Percentiles rank a stretch among this genome's conserved stretches.
Evolutionary conservation across 2,329 filamentous ascomycete genomes (phyloP).

Genomic region (Colletotrichum cordylinicola): DNA sequence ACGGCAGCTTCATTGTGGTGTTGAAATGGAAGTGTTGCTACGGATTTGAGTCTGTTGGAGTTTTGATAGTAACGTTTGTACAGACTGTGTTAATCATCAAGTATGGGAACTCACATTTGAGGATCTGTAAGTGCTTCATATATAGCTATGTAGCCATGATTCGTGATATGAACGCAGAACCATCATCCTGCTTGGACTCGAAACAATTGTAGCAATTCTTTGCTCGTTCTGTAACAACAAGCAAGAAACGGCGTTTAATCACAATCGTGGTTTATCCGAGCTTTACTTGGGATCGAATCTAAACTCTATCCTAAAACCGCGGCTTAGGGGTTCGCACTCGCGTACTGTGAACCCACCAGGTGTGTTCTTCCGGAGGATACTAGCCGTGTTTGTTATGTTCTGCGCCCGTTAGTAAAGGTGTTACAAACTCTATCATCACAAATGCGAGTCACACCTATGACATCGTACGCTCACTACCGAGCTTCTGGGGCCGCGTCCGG

Average conservation of each 20-base stretch:
- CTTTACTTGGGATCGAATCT: neutral
- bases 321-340: neutral
- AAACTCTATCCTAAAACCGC: neutral
- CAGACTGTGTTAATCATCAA: too few relatives aligned
- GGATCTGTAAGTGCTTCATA: neutral
- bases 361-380: neutral
- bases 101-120: too few relatives aligned
- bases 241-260: neutral
- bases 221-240: neutral
- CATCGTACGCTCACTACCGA: neutral
- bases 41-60: accelerated
- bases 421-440: neutral
- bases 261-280: neutral
- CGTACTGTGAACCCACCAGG: neutral
- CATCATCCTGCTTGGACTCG: neutral
- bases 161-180: neutral
- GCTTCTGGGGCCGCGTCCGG: neutral
- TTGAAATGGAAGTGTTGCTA: neutral
- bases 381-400: too few relatives aligned
- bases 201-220: neutral
- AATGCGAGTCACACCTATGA: neutral
- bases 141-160: neutral
- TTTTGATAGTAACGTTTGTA: neutral
- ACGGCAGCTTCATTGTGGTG: neutral
- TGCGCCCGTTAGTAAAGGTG: neutral